These are phyloP conservation scores for Agrocybe chaxingu DNA, from an alignment of 768 basidiomycete genomes.

Conservation along the genomic window DNA sequence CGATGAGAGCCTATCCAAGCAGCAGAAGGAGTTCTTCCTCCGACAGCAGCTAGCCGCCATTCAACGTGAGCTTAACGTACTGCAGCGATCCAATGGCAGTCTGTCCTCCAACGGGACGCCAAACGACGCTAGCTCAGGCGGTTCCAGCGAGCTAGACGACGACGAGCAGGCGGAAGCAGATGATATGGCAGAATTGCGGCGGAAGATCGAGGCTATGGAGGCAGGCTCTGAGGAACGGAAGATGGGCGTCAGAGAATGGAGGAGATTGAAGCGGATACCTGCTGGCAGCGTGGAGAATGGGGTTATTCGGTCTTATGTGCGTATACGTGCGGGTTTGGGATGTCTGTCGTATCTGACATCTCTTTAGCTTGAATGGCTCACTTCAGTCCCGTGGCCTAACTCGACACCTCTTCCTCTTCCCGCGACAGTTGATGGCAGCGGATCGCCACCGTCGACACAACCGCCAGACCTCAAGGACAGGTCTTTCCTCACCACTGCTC, in stretches of 20 bases:
- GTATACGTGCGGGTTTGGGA: constrained; percentile 23
- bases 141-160: constrained; percentile 36
- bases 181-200: constrained; percentile 69
- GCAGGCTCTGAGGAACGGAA: constrained; percentile 77
- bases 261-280: constrained; percentile 82
- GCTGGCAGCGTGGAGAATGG: constrained; percentile 89
- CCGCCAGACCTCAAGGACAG: constrained; percentile 38
- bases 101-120: constrained; percentile 10
- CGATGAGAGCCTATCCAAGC: constrained; percentile 81
- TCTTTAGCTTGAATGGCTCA: constrained; percentile 85
- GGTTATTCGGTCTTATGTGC: constrained; percentile 79
- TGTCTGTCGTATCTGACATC: not conserved
- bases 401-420: constrained; percentile 23
- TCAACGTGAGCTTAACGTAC: constrained; percentile 65
- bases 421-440: constrained; percentile 10
- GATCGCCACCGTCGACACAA: constrained; percentile 1
- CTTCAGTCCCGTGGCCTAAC: constrained; percentile 80
- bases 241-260: constrained; percentile 80
- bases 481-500: constrained; percentile 66
- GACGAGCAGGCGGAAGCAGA: constrained; percentile 81
- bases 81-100: constrained; percentile 33
- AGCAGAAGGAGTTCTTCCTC: constrained; percentile 85
- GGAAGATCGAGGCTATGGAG: constrained; percentile 72
- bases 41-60: constrained; percentile 82
- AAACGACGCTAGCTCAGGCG: constrained; percentile 14